Conservation (phyloP, 2,329 filamentous ascomycete genomes). For the Colletotrichum destructivum region DNA sequence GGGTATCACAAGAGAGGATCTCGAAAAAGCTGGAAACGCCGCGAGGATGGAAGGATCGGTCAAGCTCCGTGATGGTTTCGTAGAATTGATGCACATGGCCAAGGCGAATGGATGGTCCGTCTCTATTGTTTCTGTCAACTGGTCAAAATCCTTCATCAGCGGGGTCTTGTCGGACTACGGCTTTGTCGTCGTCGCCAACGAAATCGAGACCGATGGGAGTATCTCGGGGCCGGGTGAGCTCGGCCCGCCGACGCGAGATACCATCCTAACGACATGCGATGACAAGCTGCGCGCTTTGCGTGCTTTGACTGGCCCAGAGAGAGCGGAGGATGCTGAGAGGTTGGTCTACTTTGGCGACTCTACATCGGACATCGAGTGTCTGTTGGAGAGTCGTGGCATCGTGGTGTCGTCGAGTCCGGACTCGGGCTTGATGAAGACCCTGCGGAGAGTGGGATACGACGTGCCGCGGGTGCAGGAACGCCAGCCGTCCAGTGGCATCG, state of each 20-base stretch:
- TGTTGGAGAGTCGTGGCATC: slow-evolving; percentile 62
- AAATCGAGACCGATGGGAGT: slow-evolving; percentile 54
- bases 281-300: slow-evolving; percentile 63
- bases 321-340: slow-evolving; percentile 39
- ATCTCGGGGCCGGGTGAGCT: slow-evolving; percentile 59
- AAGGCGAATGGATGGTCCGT: slow-evolving; percentile 54
- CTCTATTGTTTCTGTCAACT: slow-evolving; percentile 67
- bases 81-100: slow-evolving; percentile 49
- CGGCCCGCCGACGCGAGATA: slow-evolving; percentile 46
- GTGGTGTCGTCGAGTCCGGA: slow-evolving; percentile 58
- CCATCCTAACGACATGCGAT: slow-evolving; percentile 54
- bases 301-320: slow-evolving; percentile 47
- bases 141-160: slow-evolving; percentile 64
- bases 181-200: slow-evolving; percentile 61
- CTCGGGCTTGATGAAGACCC: slow-evolving; percentile 44
- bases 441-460: slow-evolving; percentile 51
- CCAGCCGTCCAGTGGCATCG: slow-evolving; percentile 46
- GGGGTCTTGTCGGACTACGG: slow-evolving; percentile 56
- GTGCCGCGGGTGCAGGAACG: slow-evolving; percentile 48
- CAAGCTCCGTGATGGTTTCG: slow-evolving; percentile 58
- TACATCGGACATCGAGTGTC: slow-evolving; percentile 69
- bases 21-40: slow-evolving; percentile 57
- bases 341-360: slow-evolving; percentile 73
- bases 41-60: slow-evolving; percentile 54
- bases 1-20: slow-evolving; percentile 51